Conservation (phyloP, 1,139 yeast species). For the Protomyces inouyei region DNA sequence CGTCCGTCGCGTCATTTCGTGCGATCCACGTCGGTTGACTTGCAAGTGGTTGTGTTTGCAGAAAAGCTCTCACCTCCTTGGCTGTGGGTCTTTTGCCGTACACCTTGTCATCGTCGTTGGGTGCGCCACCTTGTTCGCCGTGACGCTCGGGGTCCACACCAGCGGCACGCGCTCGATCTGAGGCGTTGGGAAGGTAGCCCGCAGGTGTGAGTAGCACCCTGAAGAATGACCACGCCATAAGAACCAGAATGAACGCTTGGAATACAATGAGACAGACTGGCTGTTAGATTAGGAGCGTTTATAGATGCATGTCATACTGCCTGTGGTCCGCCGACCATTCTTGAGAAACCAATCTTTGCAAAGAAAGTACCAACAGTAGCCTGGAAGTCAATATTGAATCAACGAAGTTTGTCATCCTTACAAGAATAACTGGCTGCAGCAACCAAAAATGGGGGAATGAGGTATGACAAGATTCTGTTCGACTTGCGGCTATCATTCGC, state of each 20-base stretch:
- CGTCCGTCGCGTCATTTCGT: slow-evolving; percentile 43
- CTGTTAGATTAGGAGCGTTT: not conserved
- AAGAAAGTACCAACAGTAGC: slow-evolving; percentile 16
- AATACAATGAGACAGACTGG: slow-evolving; percentile 15
- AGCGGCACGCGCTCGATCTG: slow-evolving; percentile 35
- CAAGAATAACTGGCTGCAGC: slow-evolving; percentile 15
- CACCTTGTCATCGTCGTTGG: not conserved
- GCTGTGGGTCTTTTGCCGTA: slow-evolving; percentile 4
- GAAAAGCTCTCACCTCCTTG: slow-evolving; percentile 1
- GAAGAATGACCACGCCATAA: slow-evolving; percentile 20
- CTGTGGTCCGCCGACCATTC: slow-evolving; percentile 17
- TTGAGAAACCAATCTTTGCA: slow-evolving; percentile 17
- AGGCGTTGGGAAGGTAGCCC: slow-evolving; percentile 32
- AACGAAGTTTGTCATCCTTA: not conserved
- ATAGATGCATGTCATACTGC: not conserved
- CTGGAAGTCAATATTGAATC: not conserved
- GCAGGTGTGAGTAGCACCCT: slow-evolving; percentile 17
- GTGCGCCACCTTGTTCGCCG: not conserved
- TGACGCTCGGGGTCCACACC: not conserved
- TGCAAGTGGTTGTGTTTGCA: slow-evolving; percentile 1
- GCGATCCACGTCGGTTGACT: slow-evolving; percentile 2
- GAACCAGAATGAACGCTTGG: slow-evolving; percentile 12
- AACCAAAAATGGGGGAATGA: slow-evolving; percentile 27
- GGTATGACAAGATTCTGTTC: slow-evolving; percentile 22
- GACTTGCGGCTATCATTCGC: slow-evolving; percentile 18